Evolutionary conservation across 108 stramenopile species (phyloP), one percentile per base, ranked within the genome.

Genomic region (Cyclostephanos tholiformis): DNA sequence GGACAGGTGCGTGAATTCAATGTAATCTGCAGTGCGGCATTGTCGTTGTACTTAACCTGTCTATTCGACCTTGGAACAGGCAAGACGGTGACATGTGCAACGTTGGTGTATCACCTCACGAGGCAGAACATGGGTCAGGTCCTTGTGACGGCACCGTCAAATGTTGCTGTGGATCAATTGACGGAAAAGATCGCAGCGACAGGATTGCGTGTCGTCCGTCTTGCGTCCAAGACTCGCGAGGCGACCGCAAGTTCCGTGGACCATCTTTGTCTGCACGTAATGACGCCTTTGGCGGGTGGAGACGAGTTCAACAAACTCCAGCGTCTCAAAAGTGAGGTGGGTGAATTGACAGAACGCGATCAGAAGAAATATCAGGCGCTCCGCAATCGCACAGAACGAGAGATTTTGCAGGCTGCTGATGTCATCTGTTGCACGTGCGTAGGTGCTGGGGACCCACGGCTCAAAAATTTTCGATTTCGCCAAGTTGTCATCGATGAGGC

Each of bases 401-500:
- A 98, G 74, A 94, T 99, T 62, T 74, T 99, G 67, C 92, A 97
- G 80, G 97, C 97, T 0, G 99, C 99, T 9, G 98, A 99, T 83
- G 98, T 99, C 35, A 98, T 99, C 70, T 99, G 99, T 71, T 93
- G 91, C 63, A 99, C 99, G 29, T 99, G 99, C 75, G 97, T 96
- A 16, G 97, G 97, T 39, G 98, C 99, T 29, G 99, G 97, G 16
- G 99, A 99, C 75, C 93, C 96, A 7, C 94, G 99, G 50, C 80
- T 99, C 43, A 91, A 91, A 76, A 96, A 97, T 74, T 93, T 96
- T 57, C 92, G 95, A 14, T 98, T 99, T 74, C 89, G 95, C 51
- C 97, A 97, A 79, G 97, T 99, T 30, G 72, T 99, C 63, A 95
- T 99, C 84, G 99, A 99, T 76, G 99, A 99, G 76, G 97, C 97